Evolutionary conservation across 805 yeast genomes (phyloP), one percentile per base, ranked within the genome.

Genomic region (Ogataea methylovora): DNA sequence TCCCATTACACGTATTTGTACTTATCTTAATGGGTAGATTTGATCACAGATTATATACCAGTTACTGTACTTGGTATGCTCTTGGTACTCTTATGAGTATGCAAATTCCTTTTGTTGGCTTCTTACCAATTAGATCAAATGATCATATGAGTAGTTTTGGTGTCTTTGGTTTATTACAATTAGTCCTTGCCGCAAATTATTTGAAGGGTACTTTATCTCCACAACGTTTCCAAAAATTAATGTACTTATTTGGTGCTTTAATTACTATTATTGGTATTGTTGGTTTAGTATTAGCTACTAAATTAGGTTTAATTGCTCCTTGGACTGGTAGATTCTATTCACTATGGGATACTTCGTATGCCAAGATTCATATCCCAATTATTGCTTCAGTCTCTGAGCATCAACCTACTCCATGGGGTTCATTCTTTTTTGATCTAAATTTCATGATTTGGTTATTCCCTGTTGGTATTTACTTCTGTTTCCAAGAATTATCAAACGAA

Each of bases 341-440:
- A 2, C 65, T 94, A 46, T 92, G 98, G 98, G 98, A 92, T 58
- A 92, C 98, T 4, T 82, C 74, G 58, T 92, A 94, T 54, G 99
- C 99, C 42, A 90, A 88, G 67, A 84, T 92, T 45, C 98, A 92
- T 57, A 92, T 92, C 51, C 99, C 98, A 29, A 92, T 92, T 55
- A 92, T 92, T 61, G 98, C 99, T 2, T 88, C 97, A 3, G 98
- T 92, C 25, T 85, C 96, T 11, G 99, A 92, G 66, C 99, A 92
- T 68, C 99, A 92, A 69, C 99, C 99, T 39, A 90, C 97, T n/a
- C 95, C 98, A 4, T 92, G 99, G 99, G 95, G 97, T 9, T 78
- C 97, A 10, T 94, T 92, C 60, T 92, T 86, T 73, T 85, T 90
- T 56, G 98, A 92, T 59, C 80, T 92, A 33, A 84, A 79, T 51